Percentiles rank a stretch among this genome's conserved stretches.
These are phyloP conservation scores for Aspergillus tamarii DNA, from an alignment of 2,329 filamentous ascomycete species.

Conservation along the genomic window DNA sequence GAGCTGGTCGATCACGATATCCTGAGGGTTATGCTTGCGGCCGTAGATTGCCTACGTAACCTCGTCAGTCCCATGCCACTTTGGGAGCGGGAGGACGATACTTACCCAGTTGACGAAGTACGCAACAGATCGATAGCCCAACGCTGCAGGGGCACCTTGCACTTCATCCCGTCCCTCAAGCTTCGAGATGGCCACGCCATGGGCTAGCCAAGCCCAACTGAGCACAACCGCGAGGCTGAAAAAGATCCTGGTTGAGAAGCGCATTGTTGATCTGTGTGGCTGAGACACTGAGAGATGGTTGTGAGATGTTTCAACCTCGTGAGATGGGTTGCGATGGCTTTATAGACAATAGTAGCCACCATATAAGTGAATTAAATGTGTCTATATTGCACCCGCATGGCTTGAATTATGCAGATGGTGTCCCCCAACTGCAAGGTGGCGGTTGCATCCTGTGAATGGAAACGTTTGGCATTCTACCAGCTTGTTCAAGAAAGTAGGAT, in stretches of 20 bases:
- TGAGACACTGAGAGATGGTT: not conserved
- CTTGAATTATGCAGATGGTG: not conserved
- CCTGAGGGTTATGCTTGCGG: constrained; percentile 80
- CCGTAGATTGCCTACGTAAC: constrained; percentile 73
- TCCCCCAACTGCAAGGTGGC: not conserved
- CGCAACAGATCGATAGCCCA: not conserved
- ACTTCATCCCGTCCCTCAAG: not conserved
- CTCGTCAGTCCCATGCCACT: too few relatives aligned
- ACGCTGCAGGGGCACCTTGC: not conserved
- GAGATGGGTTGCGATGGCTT: not conserved
- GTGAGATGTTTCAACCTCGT: not conserved
- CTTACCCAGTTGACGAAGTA: constrained; percentile 2
- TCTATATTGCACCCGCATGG: not conserved
- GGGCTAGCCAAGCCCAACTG: not conserved
- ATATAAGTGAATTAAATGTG: not conserved
- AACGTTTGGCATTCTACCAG: too few relatives aligned
- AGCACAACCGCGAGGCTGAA: not conserved
- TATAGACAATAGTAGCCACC: not conserved
- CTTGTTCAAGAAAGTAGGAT: not conserved
- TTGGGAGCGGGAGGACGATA: not conserved
- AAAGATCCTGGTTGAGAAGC: not conserved
- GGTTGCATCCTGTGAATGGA: not conserved
- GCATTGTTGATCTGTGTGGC: not conserved
- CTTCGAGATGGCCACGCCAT: not conserved
- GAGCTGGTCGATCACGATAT: constrained; percentile 77